Evolutionary conservation across 495 filamentous ascomycete genomes (phyloP), one percentile per base, ranked within the genome.

Genomic region (Penicillium roqueforti): DNA sequence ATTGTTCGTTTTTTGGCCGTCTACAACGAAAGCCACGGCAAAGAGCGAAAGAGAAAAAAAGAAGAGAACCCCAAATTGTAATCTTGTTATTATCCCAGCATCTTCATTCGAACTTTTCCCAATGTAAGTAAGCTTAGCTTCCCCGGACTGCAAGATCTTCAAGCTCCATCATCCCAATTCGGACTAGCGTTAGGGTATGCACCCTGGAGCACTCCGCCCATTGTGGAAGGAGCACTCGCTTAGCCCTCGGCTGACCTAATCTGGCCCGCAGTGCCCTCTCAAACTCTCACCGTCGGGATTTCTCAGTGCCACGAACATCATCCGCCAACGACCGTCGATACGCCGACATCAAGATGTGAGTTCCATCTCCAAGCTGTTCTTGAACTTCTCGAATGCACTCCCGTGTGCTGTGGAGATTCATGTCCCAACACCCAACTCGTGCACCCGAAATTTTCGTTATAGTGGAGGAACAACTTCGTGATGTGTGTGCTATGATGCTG

Each of bases 261-360:
- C 73, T 62, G 56, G 60, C 68, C 65, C 59, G 66, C 63, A 26
- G 50, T 52, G 50, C 28, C 39, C 50, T 36, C 72, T 73, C 68
- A 72, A 74, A 74, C 70, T 74, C 72, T 75, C 73, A 68, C 65
- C 54, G 65, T 57, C 62, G 63, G 65, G 69, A 71, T 66, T 76
- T 72, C 68, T 64, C 67, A 75, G 73, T 72, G 71, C 71, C 67
- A 75, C 75, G 75, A 77, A 76, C 73, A 71, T 72, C 69, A 74
- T 71, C 73, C 70, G 71, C 73, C 72, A 76, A 74, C 71, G 74
- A 77, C 75, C 73, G 74, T 77, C 74, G 71, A 75, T 71, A 77
- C 73, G 72, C 75, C 73, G 75, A 75, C 74, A 70, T 76, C 75
- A 76, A 77, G 75, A 77, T 77, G 75, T 77, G 73, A 77, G 75